These are phyloP conservation scores for Fragaria iinumae DNA, from an alignment of 306 rosid genomes.

Conservation along the genomic window DNA sequence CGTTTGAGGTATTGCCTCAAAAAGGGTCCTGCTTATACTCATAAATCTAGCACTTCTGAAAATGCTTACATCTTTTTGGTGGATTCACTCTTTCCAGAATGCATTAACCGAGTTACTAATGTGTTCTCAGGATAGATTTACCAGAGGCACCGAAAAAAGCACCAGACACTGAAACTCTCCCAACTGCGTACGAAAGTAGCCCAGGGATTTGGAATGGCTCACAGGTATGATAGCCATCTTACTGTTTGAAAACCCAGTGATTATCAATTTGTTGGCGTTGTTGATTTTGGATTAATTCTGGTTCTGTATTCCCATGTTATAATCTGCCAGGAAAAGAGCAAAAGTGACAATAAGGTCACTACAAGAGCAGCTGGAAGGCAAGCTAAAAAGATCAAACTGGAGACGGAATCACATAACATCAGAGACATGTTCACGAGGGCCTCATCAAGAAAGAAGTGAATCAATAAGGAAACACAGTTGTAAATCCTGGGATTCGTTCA, in stretches of 20 bases:
- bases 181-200: conserved; percentile 33
- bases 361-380: conserved; percentile 54
- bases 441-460: conserved; percentile 50
- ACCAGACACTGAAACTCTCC: conserved; percentile 30
- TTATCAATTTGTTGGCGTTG: background rate
- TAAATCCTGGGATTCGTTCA: background rate
- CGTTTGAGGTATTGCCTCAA: conserved; percentile 59
- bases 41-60: background rate
- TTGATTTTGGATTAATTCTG: conserved; percentile 5
- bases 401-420: conserved; percentile 73
- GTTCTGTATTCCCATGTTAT: background rate
- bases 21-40: conserved; percentile 5
- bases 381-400: conserved; percentile 66
- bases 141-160: conserved; percentile 57
- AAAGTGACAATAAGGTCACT: conserved; percentile 35
- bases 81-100: conserved; percentile 19
- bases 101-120: conserved; percentile 13
- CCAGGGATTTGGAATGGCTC: conserved; percentile 27
- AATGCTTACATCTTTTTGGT: background rate
- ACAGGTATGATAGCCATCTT: conserved; percentile 44
- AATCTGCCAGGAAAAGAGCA: conserved; percentile 44
- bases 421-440: conserved; percentile 80
- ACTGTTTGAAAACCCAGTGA: background rate
- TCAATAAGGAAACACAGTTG: background rate
- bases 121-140: conserved; percentile 64